Percentiles rank a stretch among this genome's conserved stretches.
These are phyloP conservation scores for Larix kaempferi DNA, from an alignment of 75 land plant genomes.

Conservation along the genomic window DNA sequence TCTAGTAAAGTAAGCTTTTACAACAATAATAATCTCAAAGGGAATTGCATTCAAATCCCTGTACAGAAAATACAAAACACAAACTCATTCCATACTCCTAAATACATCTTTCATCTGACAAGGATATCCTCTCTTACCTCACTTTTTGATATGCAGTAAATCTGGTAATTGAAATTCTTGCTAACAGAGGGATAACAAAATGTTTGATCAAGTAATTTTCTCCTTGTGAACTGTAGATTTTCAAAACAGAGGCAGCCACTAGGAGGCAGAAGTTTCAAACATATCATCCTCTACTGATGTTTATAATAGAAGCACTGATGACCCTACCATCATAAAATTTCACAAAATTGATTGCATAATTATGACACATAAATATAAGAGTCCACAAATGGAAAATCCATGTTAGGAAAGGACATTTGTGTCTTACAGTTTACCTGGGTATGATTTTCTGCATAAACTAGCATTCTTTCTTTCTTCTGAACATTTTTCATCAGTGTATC, in stretches of 20 bases:
- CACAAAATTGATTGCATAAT: neutral
- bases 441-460: slow-evolving; percentile 86
- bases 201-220: no score
- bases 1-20: neutral
- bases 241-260: no score
- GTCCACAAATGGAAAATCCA: neutral
- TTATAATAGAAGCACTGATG: no score
- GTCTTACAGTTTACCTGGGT: slow-evolving; percentile 51
- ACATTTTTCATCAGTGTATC: slow-evolving; percentile 38
- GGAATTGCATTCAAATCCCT: neutral
- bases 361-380: neutral
- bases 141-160: neutral
- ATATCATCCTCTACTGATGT: no score
- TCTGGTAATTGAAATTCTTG: neutral
- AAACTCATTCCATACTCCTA: neutral
- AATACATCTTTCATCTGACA: neutral
- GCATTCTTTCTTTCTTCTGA: slow-evolving; percentile 54
- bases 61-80: neutral
- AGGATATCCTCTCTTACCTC: neutral
- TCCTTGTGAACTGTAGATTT: no score
- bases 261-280: no score
- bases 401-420: neutral
- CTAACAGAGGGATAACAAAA: neutral
- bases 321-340: no score
- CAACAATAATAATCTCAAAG: neutral